Conservation (phyloP, 2,329 filamentous ascomycete genomes). For the Gnomoniopsis sp. region DNA sequence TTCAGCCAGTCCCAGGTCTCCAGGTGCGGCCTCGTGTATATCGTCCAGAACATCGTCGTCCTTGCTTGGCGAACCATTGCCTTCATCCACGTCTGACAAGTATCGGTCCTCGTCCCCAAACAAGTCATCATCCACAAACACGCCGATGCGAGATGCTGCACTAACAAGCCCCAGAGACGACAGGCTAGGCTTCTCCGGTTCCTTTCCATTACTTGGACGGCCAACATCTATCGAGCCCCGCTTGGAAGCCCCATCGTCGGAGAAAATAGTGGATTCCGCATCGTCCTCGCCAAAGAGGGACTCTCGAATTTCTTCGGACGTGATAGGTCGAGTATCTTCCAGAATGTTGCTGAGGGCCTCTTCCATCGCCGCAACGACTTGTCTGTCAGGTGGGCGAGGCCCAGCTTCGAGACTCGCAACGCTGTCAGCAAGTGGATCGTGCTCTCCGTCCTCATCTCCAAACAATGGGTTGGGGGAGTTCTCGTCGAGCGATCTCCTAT, state of each 20-base stretch:
- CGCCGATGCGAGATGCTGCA: slow-evolving; percentile 79
- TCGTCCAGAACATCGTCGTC: slow-evolving; percentile 69
- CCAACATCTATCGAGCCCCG: slow-evolving; percentile 36
- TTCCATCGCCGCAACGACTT: slow-evolving; percentile 90
- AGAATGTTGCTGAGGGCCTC: slow-evolving; percentile 89
- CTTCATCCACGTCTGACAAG: slow-evolving; percentile 80
- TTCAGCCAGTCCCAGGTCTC: slow-evolving; percentile 88
- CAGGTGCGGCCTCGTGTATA: slow-evolving; percentile 90
- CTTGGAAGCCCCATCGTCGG: slow-evolving; percentile 55
- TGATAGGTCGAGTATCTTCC: slow-evolving; percentile 67
- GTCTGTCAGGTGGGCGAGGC: slow-evolving; percentile 63
- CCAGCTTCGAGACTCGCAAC: slow-evolving; percentile 72
- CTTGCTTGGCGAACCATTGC: slow-evolving; percentile 55
- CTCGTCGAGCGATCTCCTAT: slow-evolving; percentile 55
- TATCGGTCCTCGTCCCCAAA: slow-evolving; percentile 87
- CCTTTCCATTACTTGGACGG: slow-evolving; percentile 39
- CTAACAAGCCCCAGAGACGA: slow-evolving; percentile 89
- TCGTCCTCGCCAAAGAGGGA: slow-evolving; percentile 63
- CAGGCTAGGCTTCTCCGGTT: slow-evolving; percentile 73
- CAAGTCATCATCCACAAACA: slow-evolving; percentile 90
- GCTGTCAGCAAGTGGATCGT: slow-evolving; percentile 67
- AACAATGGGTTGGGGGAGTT: slow-evolving; percentile 55
- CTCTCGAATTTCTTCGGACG: slow-evolving; percentile 60
- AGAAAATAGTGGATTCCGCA: slow-evolving; percentile 47
- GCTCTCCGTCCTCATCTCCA: slow-evolving; percentile 77